Evolutionary conservation across 805 yeast species (phyloP).

Genomic region (Wickerhamomyces mucosus): DNA sequence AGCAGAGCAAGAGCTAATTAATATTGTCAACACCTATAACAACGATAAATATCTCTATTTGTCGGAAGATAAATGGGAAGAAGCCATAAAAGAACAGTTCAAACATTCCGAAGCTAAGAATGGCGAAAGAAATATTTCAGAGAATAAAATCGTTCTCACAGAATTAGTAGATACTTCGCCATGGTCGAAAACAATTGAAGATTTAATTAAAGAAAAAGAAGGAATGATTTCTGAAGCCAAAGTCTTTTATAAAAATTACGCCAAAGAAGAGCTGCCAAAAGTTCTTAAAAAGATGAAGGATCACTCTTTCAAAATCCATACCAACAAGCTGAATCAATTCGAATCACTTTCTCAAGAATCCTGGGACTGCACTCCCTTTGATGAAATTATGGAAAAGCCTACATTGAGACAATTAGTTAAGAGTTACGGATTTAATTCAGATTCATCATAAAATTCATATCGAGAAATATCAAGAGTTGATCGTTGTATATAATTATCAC

Average conservation of each 20-base stretch:
- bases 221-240: constrained; percentile 6
- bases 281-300: constrained; percentile 10
- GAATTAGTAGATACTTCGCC: constrained; percentile 2
- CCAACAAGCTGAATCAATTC: constrained; percentile 16
- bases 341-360: constrained; percentile 11
- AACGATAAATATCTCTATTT: constrained; percentile 8
- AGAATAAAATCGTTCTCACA: too few species aligned
- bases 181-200: constrained; percentile 21
- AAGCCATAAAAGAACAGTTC: too few species aligned
- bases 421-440: constrained; percentile 8
- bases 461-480: too few species aligned
- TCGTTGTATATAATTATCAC: not conserved
- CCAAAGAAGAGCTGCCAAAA: constrained; percentile 9
- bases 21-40: constrained; percentile 6
- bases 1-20: constrained; percentile 9
- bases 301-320: constrained; percentile 18
- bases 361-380: constrained; percentile 11
- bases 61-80: constrained; percentile 12
- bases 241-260: constrained; percentile 12
- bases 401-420: constrained; percentile 10
- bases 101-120: too few species aligned
- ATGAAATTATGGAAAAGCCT: constrained; percentile 5
- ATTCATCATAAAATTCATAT: too few species aligned
- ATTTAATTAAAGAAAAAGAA: constrained; percentile 8
- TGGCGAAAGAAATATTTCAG: too few species aligned